phyloP scores from a whole-genome alignment of 805 yeast species.

The Yueomyces sp. region DNA sequence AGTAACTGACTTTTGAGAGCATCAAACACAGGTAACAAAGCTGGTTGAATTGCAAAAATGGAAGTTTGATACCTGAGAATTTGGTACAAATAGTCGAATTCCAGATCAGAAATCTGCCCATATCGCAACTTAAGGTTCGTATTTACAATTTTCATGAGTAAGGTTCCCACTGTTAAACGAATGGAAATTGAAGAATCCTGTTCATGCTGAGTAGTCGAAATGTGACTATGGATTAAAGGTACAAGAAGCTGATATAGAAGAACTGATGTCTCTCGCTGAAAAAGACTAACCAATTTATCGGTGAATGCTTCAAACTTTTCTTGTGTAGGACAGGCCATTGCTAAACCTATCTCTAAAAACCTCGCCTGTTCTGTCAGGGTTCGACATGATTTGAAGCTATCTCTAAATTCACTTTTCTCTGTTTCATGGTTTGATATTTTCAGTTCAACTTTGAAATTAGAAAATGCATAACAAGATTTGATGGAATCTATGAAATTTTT shows the following conservation, averaged over 20 bases:
- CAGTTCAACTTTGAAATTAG: conserved; percentile 13
- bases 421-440: conserved; percentile 17
- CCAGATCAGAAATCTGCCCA: background rate
- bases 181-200: too few species aligned
- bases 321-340: conserved; percentile 3
- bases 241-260: too few species aligned
- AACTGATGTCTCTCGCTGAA: background rate
- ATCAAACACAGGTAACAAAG: background rate
- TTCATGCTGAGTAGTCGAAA: too few species aligned
- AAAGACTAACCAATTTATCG: conserved; percentile 3
- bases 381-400: conserved; percentile 3
- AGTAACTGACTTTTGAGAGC: background rate
- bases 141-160: too few species aligned
- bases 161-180: too few species aligned
- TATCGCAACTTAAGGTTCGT: background rate
- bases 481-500: conserved; percentile 10
- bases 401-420: conserved; percentile 17
- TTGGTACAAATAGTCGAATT: too few species aligned
- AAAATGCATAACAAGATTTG: conserved; percentile 12
- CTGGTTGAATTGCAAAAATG: background rate
- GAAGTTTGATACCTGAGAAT: background rate
- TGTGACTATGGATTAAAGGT: too few species aligned
- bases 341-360: conserved; percentile 8
- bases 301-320: conserved; percentile 4
- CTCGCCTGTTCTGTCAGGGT: conserved; percentile 3